Conservation (phyloP, 768 basidiomycete species). For the Dictyophora rubrovolvata region DNA sequence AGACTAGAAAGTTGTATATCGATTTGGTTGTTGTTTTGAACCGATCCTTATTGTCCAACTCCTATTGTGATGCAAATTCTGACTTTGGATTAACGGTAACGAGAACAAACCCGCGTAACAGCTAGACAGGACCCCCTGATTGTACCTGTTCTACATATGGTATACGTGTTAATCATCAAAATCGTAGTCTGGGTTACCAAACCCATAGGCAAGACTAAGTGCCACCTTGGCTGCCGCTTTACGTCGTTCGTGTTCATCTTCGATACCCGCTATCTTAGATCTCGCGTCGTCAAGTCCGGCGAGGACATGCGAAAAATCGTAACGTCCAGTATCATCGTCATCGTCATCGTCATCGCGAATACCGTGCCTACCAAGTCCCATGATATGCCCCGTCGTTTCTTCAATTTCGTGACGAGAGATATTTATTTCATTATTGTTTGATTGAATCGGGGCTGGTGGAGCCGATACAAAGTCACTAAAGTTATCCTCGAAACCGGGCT, state of each 20-base stretch:
- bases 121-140: too few relatives aligned
- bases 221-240: slow-evolving; percentile 65
- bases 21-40: too few relatives aligned
- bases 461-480: slow-evolving; percentile 69
- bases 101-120: too few relatives aligned
- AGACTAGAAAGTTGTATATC: too few relatives aligned
- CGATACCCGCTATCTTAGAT: slow-evolving; percentile 61
- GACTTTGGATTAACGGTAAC: too few relatives aligned
- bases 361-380: slow-evolving; percentile 12
- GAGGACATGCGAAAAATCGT: slow-evolving; percentile 56
- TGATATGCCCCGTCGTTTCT: slow-evolving; percentile 22
- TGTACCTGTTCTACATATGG: neutral
- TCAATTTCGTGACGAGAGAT: slow-evolving; percentile 18
- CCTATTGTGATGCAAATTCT: too few relatives aligned
- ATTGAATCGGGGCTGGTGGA: slow-evolving; percentile 14
- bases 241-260: slow-evolving; percentile 50
- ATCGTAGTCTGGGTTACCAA: slow-evolving; percentile 25
- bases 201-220: slow-evolving; percentile 61
- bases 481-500: slow-evolving; percentile 60
- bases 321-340: slow-evolving; percentile 21
- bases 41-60: too few relatives aligned
- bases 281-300: slow-evolving; percentile 58
- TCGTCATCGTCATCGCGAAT: slow-evolving; percentile 12
- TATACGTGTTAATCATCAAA: neutral
- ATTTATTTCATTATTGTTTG: too few relatives aligned